Conservation (phyloP, 129 eudicot genomes). For the Glebionis coronaria region DNA sequence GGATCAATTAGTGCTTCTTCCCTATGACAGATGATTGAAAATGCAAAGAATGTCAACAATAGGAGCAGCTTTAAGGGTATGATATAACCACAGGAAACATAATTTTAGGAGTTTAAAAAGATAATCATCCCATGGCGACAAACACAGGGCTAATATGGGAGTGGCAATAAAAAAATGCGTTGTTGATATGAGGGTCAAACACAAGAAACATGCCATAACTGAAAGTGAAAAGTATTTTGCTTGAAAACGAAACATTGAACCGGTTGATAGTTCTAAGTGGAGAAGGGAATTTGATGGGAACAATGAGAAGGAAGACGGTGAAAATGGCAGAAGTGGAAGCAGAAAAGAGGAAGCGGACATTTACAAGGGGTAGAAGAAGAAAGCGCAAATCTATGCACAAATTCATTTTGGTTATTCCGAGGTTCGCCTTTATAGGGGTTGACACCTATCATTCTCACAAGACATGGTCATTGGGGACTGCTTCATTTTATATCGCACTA, state of each 20-base stretch:
- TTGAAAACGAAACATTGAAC: background rate
- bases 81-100: slow-evolving; percentile 20
- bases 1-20: slow-evolving; percentile 1
- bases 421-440: too few relatives aligned
- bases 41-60: slow-evolving; percentile 8
- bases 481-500: too few relatives aligned
- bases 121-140: slow-evolving; percentile 20
- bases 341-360: slow-evolving; percentile 4
- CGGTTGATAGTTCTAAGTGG: background rate
- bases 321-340: slow-evolving; percentile 8
- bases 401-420: background rate
- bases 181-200: slow-evolving; percentile 16
- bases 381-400: background rate
- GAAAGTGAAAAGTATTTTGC: slow-evolving; percentile 17
- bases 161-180: slow-evolving; percentile 13
- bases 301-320: slow-evolving; percentile 12
- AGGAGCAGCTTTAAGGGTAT: background rate
- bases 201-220: slow-evolving; percentile 2
- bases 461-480: too few relatives aligned
- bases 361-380: slow-evolving; percentile 6
- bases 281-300: slow-evolving; percentile 23
- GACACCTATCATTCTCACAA: too few relatives aligned
- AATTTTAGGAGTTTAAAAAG: background rate
- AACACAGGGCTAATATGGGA: slow-evolving; percentile 7
- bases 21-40: background rate